Base-by-base conservation (phyloP, 139 green algal species). In the Tetradesmus obliquus region DNA sequence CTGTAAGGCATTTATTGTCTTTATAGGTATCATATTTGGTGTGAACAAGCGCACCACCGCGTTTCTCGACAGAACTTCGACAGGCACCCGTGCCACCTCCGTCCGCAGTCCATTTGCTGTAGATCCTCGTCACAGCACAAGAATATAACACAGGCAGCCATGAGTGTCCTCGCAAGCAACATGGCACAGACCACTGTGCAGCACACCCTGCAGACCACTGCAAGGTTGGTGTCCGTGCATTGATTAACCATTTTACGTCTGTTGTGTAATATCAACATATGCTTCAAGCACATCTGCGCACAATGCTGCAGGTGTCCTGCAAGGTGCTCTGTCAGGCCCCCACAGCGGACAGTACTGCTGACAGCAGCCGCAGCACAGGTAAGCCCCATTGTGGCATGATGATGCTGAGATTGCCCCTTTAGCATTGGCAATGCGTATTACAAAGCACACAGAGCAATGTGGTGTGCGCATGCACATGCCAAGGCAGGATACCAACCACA, bases 351-450 rank as follows among this genome's bases (percentile, higher is more conserved):
- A 76, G 66, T 24, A 76, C 15, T 76, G 66, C 66, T 76, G 17
- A 76, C 66, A 76, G 66, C 66, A 76, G 66, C 66, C 66, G 66
- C 66, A 76, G 66, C 66, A 76, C 66, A 76, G 66, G 66, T 76
- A 76, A 76, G 66, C 17, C 66, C n/a, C 17, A 24, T 7, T 6
- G 0, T 24, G 66, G 3, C 66, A n/a, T 1, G 2, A 76, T 19
- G 5, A 76, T 13, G 2, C 66, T 72, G 10, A 20, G 6, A 24
- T 76, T 24, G 12, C 13, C n/a, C 8, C 66, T 76, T 76, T 5
- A 24, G 66, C 66, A 76, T 24, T 76, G 66, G 17, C 66, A 76
- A n/a, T 24, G 17, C 17, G n/a, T 3, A 24, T 7, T 24, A 7
- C 13, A 45, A 1, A 45, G 32, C 32, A 45, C 17, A 76, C n/a